Evolutionary conservation across 108 stramenopile genomes (phyloP).

Genomic region (Pinguiococcus pyrenoidosus): DNA sequence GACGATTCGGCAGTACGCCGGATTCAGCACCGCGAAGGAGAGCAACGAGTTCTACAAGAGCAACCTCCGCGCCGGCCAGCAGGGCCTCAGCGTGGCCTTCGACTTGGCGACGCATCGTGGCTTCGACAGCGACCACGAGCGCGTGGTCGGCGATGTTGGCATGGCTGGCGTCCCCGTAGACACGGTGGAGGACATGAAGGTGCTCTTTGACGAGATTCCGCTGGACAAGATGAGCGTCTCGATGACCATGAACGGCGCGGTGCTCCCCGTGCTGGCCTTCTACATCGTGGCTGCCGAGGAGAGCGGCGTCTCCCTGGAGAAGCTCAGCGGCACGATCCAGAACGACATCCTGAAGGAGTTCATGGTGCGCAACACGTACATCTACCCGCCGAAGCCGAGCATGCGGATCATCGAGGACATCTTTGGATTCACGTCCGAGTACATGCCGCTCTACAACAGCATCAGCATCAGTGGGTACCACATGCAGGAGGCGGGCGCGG

Average conservation of each 20-base stretch:
- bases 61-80: conserved; percentile 83
- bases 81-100: conserved; percentile 85
- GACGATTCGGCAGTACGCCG: conserved; percentile 71
- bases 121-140: conserved; percentile 86
- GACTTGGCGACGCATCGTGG: conserved; percentile 95
- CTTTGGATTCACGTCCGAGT: conserved; percentile 75
- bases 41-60: conserved; percentile 53
- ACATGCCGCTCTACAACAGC: conserved; percentile 94
- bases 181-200: conserved; percentile 84
- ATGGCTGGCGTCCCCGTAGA: conserved; percentile 98
- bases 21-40: conserved; percentile 94
- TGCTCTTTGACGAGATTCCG: conserved; percentile 87
- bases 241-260: conserved; percentile 92
- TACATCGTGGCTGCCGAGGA: conserved; percentile 83
- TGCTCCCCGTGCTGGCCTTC: conserved; percentile 80
- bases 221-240: conserved; percentile 91
- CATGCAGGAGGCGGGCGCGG: conserved; percentile 98
- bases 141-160: conserved; percentile 91
- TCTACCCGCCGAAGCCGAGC: conserved; percentile 76
- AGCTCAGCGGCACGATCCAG: conserved; percentile 85
- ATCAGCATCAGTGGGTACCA: conserved; percentile 93
- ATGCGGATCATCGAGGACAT: conserved; percentile 80
- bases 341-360: conserved; percentile 98
- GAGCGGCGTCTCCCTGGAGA: conserved; percentile 30
- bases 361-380: conserved; percentile 91